Evolutionary conservation across 139 green algal species (phyloP), one percentile per base, ranked within the genome.

Genomic region (Volvox reticuliferus): DNA sequence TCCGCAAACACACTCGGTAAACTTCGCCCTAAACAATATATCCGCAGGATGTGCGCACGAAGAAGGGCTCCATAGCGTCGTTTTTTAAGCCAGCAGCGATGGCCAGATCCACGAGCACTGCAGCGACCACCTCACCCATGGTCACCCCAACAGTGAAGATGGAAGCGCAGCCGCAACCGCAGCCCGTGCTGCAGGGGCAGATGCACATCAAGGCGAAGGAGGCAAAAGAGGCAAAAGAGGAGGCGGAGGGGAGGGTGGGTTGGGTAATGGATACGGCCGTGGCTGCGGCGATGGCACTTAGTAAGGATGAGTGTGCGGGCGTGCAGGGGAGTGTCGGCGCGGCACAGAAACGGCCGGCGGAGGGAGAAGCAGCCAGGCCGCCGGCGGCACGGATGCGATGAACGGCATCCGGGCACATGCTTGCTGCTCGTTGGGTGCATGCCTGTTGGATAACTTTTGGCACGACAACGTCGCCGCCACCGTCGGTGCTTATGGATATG

Each of bases 11-110:
- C 62, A 24, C 62, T 19, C 62, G 19, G 17, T 69, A 69, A 69
- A 17, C 62, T 19, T 69, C 62, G 17, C 62, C 17, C 62, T 69
- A 69, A 69, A 17, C n/a, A n/a, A n/a, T n/a, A 5, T 28, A 1
- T 28, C 16, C 26, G 2, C 88, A 91, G 89, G 92, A 96, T 36
- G 35, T 98, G 0, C 87, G 89, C 26, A 85, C 73, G 20, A 94
- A 95, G 69, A 93, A 93, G 55, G 92, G 93, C 28, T 91, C 77
- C 73, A 94, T 94, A 32, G 44, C 18, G 16, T 79, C 65, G 6
- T 94, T 94, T 63, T 94, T 94, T 80, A 92, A 92, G 81, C 71
- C 89, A 21, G 55, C 61, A 12, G n/a, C 50, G 36, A 9, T 9
- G 44, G 5, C 44, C 5, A 55, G 44, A 9, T 5, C 44, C 44